phyloP scores from a whole-genome alignment of 805 yeast species.

The Soucietia sequanensis region DNA sequence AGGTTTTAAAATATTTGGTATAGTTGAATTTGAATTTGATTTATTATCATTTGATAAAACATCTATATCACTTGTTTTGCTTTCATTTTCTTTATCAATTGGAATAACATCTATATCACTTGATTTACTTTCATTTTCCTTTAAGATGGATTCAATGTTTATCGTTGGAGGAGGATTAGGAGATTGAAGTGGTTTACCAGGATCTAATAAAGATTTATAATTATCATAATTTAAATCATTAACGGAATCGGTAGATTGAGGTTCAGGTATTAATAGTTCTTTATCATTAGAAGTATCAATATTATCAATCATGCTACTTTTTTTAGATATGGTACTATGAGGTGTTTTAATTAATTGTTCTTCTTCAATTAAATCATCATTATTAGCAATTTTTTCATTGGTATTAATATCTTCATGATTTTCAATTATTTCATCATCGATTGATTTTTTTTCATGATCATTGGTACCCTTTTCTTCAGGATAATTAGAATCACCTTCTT shows the following conservation, averaged over 20 bases:
- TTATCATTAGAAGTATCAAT: too few species aligned
- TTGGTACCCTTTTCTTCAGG: too few species aligned
- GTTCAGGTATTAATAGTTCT: too few species aligned
- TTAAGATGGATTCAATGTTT: constrained; percentile 18
- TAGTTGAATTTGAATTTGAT: constrained; percentile 4
- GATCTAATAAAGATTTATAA: constrained; percentile 44
- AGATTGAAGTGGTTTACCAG: constrained; percentile 32
- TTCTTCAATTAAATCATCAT: too few species aligned
- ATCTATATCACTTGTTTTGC: background rate
- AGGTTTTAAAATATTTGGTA: constrained; percentile 16
- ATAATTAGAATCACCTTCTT: too few species aligned
- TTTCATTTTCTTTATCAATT: constrained; percentile 5
- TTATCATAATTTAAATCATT: constrained; percentile 6
- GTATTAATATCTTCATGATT: too few species aligned
- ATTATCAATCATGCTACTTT: too few species aligned
- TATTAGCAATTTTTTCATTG: too few species aligned
- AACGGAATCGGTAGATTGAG: background rate
- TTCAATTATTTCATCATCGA: too few species aligned
- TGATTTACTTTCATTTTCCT: constrained; percentile 8
- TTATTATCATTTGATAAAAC: constrained; percentile 6
- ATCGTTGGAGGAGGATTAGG: constrained; percentile 19
- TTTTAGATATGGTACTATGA: too few species aligned
- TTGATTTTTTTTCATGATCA: too few species aligned
- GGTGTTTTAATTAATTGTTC: too few species aligned
- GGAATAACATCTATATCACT: constrained; percentile 10